Evolutionary conservation across 1,284 basidiomycete genomes (phyloP).

Genomic region (Ceratobasidium sp.): DNA sequence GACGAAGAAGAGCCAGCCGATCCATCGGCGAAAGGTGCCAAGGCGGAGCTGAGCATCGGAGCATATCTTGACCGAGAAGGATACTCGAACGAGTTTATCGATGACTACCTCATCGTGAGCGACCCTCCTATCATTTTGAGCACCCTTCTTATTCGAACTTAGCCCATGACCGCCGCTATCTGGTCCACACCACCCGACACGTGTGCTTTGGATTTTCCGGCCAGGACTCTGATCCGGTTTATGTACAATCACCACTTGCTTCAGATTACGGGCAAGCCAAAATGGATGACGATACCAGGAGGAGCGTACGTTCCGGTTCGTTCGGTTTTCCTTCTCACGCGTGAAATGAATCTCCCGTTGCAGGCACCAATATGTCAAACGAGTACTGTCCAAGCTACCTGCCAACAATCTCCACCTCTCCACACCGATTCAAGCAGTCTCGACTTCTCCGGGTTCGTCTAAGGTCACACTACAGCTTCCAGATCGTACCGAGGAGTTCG

Average conservation of each 20-base stretch:
- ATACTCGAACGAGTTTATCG: constrained; percentile 72
- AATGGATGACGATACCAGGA: constrained; percentile 78
- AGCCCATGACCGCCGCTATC: constrained; percentile 84
- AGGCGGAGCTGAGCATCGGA: constrained; percentile 65
- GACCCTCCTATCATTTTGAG: background rate
- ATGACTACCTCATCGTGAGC: constrained; percentile 81
- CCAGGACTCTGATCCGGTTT: constrained; percentile 74
- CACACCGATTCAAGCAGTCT: constrained; percentile 60
- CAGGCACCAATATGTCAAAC: constrained; percentile 71
- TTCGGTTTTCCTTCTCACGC: background rate
- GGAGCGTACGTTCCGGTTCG: constrained; percentile 62
- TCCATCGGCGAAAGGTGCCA: constrained; percentile 39
- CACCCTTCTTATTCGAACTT: constrained; percentile 16
- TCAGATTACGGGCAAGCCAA: constrained; percentile 75
- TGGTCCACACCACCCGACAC: constrained; percentile 82
- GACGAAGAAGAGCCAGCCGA: constrained; percentile 41
- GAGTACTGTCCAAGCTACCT: constrained; percentile 65
- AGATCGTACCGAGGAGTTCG: constrained; percentile 60
- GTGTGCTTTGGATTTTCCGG: constrained; percentile 76
- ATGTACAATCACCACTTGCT: constrained; percentile 83
- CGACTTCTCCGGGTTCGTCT: constrained; percentile 39
- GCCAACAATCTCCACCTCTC: constrained; percentile 64
- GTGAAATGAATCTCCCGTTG: background rate
- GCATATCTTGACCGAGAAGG: constrained; percentile 71
- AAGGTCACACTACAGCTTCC: constrained; percentile 57